These are phyloP conservation scores for Dryas octopetala DNA, from an alignment of 306 rosid species.

Conservation along the genomic window DNA sequence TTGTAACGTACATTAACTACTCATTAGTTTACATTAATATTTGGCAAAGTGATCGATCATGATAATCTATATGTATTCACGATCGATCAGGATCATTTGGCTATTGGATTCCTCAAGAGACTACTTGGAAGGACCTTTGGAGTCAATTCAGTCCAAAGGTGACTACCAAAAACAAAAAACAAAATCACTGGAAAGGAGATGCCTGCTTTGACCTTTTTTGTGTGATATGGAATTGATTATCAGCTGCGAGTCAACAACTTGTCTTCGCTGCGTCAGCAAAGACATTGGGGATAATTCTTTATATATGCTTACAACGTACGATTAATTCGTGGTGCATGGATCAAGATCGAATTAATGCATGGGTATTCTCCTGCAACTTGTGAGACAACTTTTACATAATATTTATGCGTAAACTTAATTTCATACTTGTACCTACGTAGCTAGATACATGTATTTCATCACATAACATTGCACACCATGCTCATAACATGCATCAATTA, in stretches of 20 bases:
- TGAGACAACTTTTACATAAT: constrained; percentile 20
- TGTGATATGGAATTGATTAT: neutral
- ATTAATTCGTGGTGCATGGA: neutral
- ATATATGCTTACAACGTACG: constrained; percentile 2
- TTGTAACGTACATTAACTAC: too few species aligned
- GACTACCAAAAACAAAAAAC: neutral
- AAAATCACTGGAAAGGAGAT: neutral
- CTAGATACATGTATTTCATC: constrained; percentile 14
- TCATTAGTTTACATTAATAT: too few species aligned
- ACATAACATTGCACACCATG: neutral
- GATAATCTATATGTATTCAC: too few species aligned
- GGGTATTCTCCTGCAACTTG: constrained; percentile 20
- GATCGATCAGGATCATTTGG: too few species aligned
- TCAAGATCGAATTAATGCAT: neutral
- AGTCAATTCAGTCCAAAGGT: neutral
- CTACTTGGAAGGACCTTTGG: neutral
- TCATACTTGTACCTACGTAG: neutral
- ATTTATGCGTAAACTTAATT: neutral
- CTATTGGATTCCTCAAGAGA: too few species aligned
- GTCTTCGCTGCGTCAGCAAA: neutral
- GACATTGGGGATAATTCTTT: constrained; percentile 1
- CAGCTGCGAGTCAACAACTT: neutral
- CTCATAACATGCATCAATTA: neutral
- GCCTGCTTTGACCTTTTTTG: neutral
- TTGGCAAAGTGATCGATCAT: too few species aligned